These are phyloP conservation scores for Thraustochytrium aureum DNA, from an alignment of 352 stramenopile species.

Conservation along the genomic window DNA sequence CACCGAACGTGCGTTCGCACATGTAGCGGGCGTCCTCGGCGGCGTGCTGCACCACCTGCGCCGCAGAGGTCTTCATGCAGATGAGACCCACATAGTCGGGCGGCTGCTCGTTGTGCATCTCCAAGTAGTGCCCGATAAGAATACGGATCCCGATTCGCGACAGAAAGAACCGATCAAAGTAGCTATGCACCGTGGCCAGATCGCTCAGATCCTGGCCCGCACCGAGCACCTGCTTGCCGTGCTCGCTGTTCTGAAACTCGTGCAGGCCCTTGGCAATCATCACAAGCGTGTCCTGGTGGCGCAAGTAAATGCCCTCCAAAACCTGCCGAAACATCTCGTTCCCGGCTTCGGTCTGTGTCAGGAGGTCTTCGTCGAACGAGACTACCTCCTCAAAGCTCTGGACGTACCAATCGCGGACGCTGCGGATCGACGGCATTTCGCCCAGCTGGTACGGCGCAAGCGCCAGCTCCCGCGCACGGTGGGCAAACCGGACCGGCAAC, in stretches of 20 bases:
- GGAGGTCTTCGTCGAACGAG: conserved; percentile 74
- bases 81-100: conserved; percentile 74
- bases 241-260: conserved; percentile 85
- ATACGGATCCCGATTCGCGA: conserved; percentile 99
- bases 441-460: conserved; percentile 32
- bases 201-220: conserved; percentile 65
- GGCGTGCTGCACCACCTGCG: conserved; percentile 92
- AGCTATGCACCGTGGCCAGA: conserved; percentile 92
- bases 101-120: conserved; percentile 69
- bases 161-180: conserved; percentile 99
- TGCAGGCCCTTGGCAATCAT: conserved; percentile 99
- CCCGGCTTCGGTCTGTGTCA: conserved; percentile 66
- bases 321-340: conserved; percentile 88
- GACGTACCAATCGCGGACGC: conserved; percentile 91
- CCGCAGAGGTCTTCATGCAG: conserved; percentile 92
- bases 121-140: conserved; percentile 99
- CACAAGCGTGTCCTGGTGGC: conserved; percentile 96
- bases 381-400: conserved; percentile 94
- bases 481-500: conserved; percentile 45
- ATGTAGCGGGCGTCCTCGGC: conserved; percentile 98
- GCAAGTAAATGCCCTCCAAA: conserved; percentile 95
- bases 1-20: conserved; percentile 98
- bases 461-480: conserved; percentile 21
- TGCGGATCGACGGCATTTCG: conserved; percentile 43
- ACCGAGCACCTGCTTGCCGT: conserved; percentile 67